Conservation (phyloP, 768 basidiomycete species). For the Trametes cingulata region DNA sequence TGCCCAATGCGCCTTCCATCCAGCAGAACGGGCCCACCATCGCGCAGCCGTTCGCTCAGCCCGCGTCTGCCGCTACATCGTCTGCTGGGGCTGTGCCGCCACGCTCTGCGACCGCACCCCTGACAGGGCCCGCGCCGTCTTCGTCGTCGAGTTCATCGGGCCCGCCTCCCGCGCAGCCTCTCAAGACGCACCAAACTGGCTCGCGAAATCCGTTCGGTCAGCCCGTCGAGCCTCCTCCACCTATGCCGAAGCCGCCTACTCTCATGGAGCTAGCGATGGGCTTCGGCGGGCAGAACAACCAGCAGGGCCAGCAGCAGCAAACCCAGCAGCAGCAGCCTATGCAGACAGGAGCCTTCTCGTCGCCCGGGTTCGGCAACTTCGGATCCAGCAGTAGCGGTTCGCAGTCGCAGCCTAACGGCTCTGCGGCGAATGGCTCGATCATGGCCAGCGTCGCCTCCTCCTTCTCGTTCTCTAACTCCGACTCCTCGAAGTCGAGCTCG, state of each 20-base stretch:
- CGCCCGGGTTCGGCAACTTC: conserved; percentile 7
- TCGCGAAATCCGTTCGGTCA: conserved; percentile 94
- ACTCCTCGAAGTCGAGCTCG: conserved; percentile 17
- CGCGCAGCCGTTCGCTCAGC: conserved; percentile 21
- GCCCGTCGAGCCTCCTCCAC: conserved; percentile 57
- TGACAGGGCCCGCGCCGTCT: conserved; percentile 41
- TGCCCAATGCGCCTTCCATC: conserved; percentile 9
- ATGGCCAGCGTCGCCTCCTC: conserved; percentile 75
- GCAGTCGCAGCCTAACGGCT: conserved; percentile 17
- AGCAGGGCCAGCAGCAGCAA: conserved; percentile 31
- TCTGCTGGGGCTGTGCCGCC: conserved; percentile 40
- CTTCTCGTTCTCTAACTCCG: conserved; percentile 51
- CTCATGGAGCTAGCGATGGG: conserved; percentile 77
- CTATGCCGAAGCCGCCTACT: conserved; percentile 76
- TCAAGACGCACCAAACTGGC: conserved; percentile 90
- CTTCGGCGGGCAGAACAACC: conserved; percentile 28
- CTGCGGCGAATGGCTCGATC: conserved; percentile 39
- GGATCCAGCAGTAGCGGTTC: conserved; percentile 2
- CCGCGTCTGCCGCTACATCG: conserved; percentile 22
- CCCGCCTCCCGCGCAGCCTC: conserved; percentile 55
- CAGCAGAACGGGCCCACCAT: conserved; percentile 15
- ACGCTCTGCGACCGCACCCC: conserved; percentile 75
- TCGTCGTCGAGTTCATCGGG: conserved; percentile 31
- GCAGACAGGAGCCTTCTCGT: conserved; percentile 13
- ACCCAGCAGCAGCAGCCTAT: conserved; percentile 25